Evolutionary conservation across 164 flowering plant genomes (phyloP).

Genomic region (Brasenia schreberi): DNA sequence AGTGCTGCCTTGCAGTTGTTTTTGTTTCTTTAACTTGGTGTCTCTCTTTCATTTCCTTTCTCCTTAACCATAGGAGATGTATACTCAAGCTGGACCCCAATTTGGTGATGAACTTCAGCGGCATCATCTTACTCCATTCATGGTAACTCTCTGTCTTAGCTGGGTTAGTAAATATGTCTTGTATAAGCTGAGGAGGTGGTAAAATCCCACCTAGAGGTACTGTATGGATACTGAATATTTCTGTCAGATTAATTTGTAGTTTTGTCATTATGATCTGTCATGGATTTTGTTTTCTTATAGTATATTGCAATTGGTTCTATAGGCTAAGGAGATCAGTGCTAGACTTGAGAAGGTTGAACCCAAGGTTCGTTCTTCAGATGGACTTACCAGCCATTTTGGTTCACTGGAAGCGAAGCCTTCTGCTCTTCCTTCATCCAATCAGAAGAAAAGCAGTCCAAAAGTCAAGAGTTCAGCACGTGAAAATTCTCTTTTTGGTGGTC

Average conservation of each 20-base stretch:
- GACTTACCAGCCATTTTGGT: slow-evolving; percentile 24
- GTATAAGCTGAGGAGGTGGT: no score
- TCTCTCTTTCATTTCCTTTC: no score
- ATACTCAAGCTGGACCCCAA: slow-evolving; percentile 74
- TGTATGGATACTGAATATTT: no score
- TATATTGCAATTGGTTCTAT: slow-evolving; percentile 7
- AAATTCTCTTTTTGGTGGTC: slow-evolving; percentile 72
- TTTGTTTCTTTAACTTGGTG: no score
- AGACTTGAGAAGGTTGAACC: slow-evolving; percentile 86
- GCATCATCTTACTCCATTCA: slow-evolving; percentile 57
- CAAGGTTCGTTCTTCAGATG: slow-evolving; percentile 55
- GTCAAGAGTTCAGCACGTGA: slow-evolving; percentile 58
- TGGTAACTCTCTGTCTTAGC: slow-evolving; percentile 28
- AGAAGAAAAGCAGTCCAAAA: slow-evolving; percentile 84
- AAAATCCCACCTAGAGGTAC: no score
- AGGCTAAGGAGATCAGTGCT: slow-evolving; percentile 89
- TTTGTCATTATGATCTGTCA: no score
- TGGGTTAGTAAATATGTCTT: no score
- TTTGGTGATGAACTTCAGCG: slow-evolving; percentile 91
- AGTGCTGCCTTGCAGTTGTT: no score
- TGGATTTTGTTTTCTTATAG: no score
- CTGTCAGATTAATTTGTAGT: no score
- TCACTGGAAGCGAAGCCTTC: slow-evolving; percentile 36
- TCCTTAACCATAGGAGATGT: slow-evolving; percentile 66
- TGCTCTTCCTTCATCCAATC: slow-evolving; percentile 14